phyloP scores from a whole-genome alignment of 345 rosid species.

The Populus euphratica region DNA sequence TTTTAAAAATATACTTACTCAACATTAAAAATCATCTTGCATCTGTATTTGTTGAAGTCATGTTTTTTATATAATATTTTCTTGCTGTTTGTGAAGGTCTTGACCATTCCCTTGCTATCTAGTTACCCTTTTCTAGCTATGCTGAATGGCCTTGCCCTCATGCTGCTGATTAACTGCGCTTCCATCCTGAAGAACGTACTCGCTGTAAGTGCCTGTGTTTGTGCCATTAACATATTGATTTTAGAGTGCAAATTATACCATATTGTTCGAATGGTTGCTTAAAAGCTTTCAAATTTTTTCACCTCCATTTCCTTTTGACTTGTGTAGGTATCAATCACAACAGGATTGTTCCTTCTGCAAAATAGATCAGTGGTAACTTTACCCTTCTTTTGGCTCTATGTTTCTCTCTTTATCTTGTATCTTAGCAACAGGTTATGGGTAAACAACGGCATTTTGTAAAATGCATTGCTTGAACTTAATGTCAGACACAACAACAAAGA shows the following conservation, averaged over 20 bases:
- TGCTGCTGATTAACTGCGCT: slow-evolving; percentile 35
- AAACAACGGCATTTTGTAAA: neutral
- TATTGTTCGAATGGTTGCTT: neutral
- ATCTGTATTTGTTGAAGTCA: neutral
- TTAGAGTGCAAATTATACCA: neutral
- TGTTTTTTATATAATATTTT: neutral
- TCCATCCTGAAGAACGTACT: slow-evolving; percentile 47
- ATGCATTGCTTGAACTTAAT: slow-evolving; percentile 4
- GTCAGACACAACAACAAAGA: slow-evolving; percentile 44
- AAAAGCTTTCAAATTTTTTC: neutral
- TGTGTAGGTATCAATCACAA: slow-evolving; percentile 42
- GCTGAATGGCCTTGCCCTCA: slow-evolving; percentile 33
- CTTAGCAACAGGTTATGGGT: neutral
- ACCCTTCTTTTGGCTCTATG: neutral
- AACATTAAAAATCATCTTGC: neutral
- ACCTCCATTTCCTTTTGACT: neutral
- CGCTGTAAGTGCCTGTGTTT: slow-evolving; percentile 30
- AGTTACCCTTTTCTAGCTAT: slow-evolving; percentile 42
- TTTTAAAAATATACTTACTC: too few relatives aligned
- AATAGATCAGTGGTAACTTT: slow-evolving; percentile 51
- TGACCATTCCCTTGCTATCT: slow-evolving; percentile 38
- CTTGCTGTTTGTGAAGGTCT: slow-evolving; percentile 28
- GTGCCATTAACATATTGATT: neutral
- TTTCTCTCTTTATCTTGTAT: neutral
- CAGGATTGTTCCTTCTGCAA: slow-evolving; percentile 53